Conservation (phyloP, 139 green algal genomes). For the Diplosphaera chodatii region DNA sequence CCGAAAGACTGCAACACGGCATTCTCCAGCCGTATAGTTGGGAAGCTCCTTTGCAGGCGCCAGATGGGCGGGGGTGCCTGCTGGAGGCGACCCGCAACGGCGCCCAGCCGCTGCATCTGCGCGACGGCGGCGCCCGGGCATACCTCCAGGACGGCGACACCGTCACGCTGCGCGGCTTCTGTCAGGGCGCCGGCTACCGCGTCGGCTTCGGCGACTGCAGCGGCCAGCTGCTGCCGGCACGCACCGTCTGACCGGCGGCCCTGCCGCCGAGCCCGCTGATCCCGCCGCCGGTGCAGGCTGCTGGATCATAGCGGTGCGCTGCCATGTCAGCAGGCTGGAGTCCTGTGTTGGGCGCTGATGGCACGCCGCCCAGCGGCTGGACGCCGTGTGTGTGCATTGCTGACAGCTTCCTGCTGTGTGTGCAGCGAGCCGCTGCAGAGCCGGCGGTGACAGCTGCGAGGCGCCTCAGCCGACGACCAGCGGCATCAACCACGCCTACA, state of each 20-base stretch:
- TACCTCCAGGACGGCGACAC: conserved; percentile 78
- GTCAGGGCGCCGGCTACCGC: conserved; percentile 33
- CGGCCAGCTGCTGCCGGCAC: conserved; percentile 38
- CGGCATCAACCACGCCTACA: too few relatives aligned
- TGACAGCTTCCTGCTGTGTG: too few relatives aligned
- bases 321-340: too few relatives aligned
- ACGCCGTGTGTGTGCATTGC: too few relatives aligned
- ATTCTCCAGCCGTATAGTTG: neutral
- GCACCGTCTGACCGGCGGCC: neutral
- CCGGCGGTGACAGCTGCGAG: too few relatives aligned
- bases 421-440: too few relatives aligned
- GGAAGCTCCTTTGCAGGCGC: conserved; percentile 1
- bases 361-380: too few relatives aligned
- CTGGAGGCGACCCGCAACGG: conserved; percentile 62
- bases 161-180: conserved; percentile 66
- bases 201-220: conserved; percentile 80
- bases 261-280: too few relatives aligned
- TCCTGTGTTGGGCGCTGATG: too few relatives aligned
- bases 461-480: too few relatives aligned
- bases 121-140: conserved; percentile 19
- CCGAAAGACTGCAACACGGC: neutral
- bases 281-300: too few relatives aligned
- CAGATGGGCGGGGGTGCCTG: conserved; percentile 40
- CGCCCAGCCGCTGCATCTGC: conserved; percentile 31
- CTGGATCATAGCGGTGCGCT: too few relatives aligned